Base-by-base conservation (phyloP, 2,329 filamentous ascomycete genomes). In the Fusarium equiseti region DNA sequence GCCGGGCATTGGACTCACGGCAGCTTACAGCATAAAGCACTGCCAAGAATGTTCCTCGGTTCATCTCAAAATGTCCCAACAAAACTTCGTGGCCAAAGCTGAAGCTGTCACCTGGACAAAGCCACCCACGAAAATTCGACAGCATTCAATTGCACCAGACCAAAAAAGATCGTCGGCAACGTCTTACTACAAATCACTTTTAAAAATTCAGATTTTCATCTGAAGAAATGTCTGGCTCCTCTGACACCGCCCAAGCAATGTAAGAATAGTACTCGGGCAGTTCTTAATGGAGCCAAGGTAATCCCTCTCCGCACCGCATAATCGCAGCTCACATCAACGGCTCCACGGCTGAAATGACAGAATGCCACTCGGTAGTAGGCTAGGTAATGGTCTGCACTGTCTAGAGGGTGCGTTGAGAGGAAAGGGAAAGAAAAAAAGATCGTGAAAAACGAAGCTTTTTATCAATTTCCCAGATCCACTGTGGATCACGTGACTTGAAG, bases 351-450 rank as follows among this genome's bases (percentile, higher is more conserved):
- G 79, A 72, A 77, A 85, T 83, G 83, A 86, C 92, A 94, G 89
- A 92, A 95, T 87, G 91, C 83, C 86, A 84, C 81, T 82, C 84
- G 80, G 81, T 84, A 81, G 84, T 85, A 84, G 82, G 81, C 80
- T 84, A 82, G 81, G 84, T 87, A 86, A 89, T 90, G 90, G 86
- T 86, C 88, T 91, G 92, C 89, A 95, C 92, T 95, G 92, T 95
- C 93, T 95, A 84, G 85, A 87, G 90, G 91, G 87, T 88, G 91
- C 91, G 90, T 91, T 89, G 84, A 80, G 35, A 82, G 81, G 80
- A 79, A 82, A 79, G 31, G 65, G 57, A 65, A 49, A 26, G 26
- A 6, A 56, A 29, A 11, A 22, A 26, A 26, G 29, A 11, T 3
- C 4, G 22, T 57, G 60, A 67, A 54, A 54, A 48, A 42, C 8